Base-by-base conservation (phyloP, 192 early-diverging fungal genomes). In the Backusella liffmaniae region DNA sequence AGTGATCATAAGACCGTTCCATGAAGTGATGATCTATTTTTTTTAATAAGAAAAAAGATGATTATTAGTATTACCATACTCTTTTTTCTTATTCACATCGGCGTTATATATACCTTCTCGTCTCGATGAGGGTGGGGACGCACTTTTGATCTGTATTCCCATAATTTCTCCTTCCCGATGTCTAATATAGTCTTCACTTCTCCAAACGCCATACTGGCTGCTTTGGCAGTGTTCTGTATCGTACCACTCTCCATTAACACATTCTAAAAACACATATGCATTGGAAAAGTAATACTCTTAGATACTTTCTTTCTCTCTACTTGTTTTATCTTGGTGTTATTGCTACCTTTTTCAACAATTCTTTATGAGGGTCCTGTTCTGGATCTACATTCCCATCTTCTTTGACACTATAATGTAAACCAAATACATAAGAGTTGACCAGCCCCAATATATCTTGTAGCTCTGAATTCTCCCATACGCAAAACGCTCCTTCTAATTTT, bases 1-100 rank as follows among this genome's bases (percentile, higher is more conserved):
- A 26, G 85, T 79, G 44, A 91, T 87, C 83, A 89, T 90, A 6
- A 91, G 81, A 77, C 87, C 90, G 73, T 91, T 91, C 90, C 90
- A 91, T 49, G 83, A 76, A 30, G 85, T 83, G 9, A 91, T 74
- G 53, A 91, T 84, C 82, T 81, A 62, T 26, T 36, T 46, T 15
- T 29, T 30, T 32, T n/a, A 44, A 23, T 70, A 10, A 41, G 46
- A 41, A 21, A 9, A 16, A 49, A 15, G 34, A 32, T 66, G 29
- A 5, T 65, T 67, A 37, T 35, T 59, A 36, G 12, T 26, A 34
- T 9, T 29, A 37, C 9, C 26, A 67, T 39, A 39, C 37, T 39
- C 37, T 66, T 73, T 56, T 35, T 15, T 70, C 35, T 12, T 68
- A 70, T 34, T 34, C 49, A 10, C 26, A 34, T 35, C 10, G 9